Evolutionary conservation across 139 green algal genomes (phyloP).

Genomic region (Chlamydomonas asymmetrica): DNA sequence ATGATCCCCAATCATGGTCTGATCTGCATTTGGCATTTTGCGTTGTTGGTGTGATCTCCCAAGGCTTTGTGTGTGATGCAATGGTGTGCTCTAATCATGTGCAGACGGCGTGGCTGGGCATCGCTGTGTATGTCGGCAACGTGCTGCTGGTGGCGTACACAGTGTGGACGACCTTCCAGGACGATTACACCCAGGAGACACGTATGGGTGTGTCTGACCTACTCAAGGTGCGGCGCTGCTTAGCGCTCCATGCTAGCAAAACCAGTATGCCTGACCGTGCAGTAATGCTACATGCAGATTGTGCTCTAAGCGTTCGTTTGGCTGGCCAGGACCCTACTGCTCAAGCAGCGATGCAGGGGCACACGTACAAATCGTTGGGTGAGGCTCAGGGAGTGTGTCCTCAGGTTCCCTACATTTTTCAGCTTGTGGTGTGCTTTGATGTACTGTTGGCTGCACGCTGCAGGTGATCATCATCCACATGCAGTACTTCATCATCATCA

Average conservation of each 20-base stretch:
- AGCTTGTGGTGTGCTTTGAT: not conserved
- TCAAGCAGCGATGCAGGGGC: too few species aligned
- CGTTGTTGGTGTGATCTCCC: too few species aligned
- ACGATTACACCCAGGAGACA: not conserved
- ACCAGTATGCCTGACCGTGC: too few species aligned
- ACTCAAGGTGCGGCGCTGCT: constrained; percentile 6
- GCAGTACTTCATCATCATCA: constrained; percentile 26
- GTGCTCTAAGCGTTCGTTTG: too few species aligned
- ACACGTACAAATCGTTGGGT: too few species aligned
- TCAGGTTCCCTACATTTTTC: not conserved
- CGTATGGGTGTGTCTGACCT: not conserved
- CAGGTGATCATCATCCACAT: constrained; percentile 18
- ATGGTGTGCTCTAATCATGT: constrained; percentile 13
- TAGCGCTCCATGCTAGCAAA: too few species aligned
- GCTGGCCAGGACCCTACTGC: too few species aligned
- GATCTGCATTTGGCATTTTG: too few species aligned
- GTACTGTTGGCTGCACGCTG: not conserved
- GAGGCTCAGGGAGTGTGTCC: too few species aligned
- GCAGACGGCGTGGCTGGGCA: not conserved
- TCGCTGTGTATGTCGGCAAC: not conserved
- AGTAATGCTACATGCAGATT: too few species aligned
- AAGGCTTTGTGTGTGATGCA: too few species aligned
- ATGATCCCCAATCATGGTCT: too few species aligned
- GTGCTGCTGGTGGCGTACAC: not conserved
- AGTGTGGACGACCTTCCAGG: not conserved